A percentile compares a stretch with the other conserved stretches of the same genome.
Conservation (phyloP, 2,329 filamentous ascomycete species). For the Epicoccum sorghinum region DNA sequence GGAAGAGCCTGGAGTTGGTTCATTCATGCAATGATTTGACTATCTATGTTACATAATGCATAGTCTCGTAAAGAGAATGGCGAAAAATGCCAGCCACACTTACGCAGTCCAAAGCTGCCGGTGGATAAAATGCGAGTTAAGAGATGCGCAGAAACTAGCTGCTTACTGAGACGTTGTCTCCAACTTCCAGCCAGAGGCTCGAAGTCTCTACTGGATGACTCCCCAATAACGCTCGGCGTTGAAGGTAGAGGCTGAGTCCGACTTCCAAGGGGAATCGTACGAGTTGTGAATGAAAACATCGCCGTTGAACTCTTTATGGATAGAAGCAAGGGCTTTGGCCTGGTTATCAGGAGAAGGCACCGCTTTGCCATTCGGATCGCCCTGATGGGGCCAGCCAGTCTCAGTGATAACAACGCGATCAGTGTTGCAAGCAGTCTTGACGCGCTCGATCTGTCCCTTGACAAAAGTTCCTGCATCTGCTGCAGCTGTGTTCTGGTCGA, state of each 20-base stretch:
- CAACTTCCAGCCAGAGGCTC: neutral
- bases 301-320: slow-evolving; percentile 64
- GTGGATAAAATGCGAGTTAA: slow-evolving; percentile 20
- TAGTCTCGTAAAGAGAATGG: slow-evolving; percentile 30
- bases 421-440: slow-evolving; percentile 55
- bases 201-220: slow-evolving; percentile 24
- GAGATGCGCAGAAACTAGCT: slow-evolving; percentile 20
- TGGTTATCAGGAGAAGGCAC: slow-evolving; percentile 73
- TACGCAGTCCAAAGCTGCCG: slow-evolving; percentile 22
- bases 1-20: too few species aligned
- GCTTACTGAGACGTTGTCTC: slow-evolving; percentile 7
- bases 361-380: slow-evolving; percentile 69
- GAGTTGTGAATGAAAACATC: slow-evolving; percentile 77
- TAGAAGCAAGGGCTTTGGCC: slow-evolving; percentile 66
- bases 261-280: slow-evolving; percentile 83
- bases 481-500: slow-evolving; percentile 68
- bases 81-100: slow-evolving; percentile 31
- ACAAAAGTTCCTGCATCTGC: slow-evolving; percentile 71
- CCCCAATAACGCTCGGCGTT: slow-evolving; percentile 81
- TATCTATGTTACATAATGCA: slow-evolving; percentile 42
- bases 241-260: slow-evolving; percentile 65
- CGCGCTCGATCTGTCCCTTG: slow-evolving; percentile 57
- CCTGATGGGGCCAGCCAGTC: slow-evolving; percentile 81
- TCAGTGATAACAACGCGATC: slow-evolving; percentile 78
- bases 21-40: slow-evolving; percentile 2